Percentiles rank a stretch among this genome's conserved stretches.
Conservation (phyloP, 441 rosid genomes). For the Daphne laureola region DNA sequence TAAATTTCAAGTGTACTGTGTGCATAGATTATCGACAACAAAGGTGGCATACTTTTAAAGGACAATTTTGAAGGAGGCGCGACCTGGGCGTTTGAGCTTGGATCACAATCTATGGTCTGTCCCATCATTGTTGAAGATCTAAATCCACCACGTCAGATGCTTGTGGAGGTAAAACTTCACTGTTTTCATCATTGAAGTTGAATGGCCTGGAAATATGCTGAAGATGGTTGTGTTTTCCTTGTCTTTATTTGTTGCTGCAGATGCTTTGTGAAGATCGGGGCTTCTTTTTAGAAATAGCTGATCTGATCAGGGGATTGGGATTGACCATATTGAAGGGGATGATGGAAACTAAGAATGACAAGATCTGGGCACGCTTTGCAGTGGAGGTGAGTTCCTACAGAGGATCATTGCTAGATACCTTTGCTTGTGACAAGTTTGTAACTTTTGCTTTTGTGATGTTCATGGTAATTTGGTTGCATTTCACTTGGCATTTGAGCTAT, state of each 20-base stretch:
- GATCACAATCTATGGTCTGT: conserved; percentile 72
- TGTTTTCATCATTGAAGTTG: conserved; percentile 10
- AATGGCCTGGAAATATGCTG: conserved; percentile 9
- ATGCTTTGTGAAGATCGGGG: conserved; percentile 92
- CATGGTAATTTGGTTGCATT: no score
- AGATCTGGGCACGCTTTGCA: conserved; percentile 83
- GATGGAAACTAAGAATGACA: conserved; percentile 68
- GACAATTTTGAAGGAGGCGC: conserved; percentile 83
- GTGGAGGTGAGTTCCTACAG: conserved; percentile 59
- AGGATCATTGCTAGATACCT: neutral
- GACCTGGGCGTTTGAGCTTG: conserved; percentile 95
- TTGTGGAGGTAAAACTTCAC: conserved; percentile 60
- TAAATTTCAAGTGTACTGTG: no score
- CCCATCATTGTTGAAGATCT: conserved; percentile 95
- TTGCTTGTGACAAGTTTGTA: no score
- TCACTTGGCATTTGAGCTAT: no score
- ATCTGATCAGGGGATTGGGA: conserved; percentile 78
- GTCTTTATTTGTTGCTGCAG: conserved; percentile 26
- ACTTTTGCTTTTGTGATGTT: no score
- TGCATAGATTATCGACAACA: conserved; percentile 48
- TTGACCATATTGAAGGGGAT: conserved; percentile 89
- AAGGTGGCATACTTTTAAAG: conserved; percentile 41
- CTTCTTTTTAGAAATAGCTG: conserved; percentile 88
- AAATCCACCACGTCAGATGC: conserved; percentile 78
- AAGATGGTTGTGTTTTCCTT: conserved; percentile 9